Percentiles rank a stretch among this genome's conserved stretches.
phyloP scores from a whole-genome alignment of 2,329 filamentous ascomycete genomes.

The Talaromyces atroroseus region DNA sequence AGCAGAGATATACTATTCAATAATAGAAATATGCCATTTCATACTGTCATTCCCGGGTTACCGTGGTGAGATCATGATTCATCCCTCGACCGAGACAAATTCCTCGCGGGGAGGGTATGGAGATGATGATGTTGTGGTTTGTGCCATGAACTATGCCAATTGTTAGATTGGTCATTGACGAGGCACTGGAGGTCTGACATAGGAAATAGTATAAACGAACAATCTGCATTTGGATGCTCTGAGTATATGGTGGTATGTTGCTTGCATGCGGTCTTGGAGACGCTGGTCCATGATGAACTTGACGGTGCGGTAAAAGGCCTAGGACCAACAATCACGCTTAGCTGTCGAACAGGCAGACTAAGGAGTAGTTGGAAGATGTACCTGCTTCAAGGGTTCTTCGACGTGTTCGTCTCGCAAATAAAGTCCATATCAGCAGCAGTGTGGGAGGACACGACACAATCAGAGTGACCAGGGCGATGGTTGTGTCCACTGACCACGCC shows the following conservation, averaged over 20 bases:
- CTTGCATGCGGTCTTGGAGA: not conserved
- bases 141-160: not conserved
- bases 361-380: not conserved
- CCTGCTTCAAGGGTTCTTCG: not conserved
- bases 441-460: constrained; percentile 5
- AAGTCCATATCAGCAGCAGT: constrained; percentile 1
- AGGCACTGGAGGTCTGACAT: not conserved
- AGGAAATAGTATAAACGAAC: not conserved
- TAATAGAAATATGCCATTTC: not conserved
- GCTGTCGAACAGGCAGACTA: not conserved
- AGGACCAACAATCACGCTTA: not conserved
- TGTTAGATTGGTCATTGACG: not conserved
- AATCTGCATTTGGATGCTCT: not conserved
- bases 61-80: not conserved
- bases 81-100: not conserved
- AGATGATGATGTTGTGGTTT: not conserved
- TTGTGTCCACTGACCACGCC: constrained; percentile 3
- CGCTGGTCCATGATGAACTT: not conserved
- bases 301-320: not conserved
- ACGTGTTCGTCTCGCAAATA: not conserved
- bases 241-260: not conserved
- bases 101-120: not conserved
- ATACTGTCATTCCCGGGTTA: not conserved
- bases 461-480: constrained; percentile 3
- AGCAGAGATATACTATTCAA: not conserved